Evolutionary conservation across 768 basidiomycete genomes (phyloP).

Genomic region (Termitomyces sp.): DNA sequence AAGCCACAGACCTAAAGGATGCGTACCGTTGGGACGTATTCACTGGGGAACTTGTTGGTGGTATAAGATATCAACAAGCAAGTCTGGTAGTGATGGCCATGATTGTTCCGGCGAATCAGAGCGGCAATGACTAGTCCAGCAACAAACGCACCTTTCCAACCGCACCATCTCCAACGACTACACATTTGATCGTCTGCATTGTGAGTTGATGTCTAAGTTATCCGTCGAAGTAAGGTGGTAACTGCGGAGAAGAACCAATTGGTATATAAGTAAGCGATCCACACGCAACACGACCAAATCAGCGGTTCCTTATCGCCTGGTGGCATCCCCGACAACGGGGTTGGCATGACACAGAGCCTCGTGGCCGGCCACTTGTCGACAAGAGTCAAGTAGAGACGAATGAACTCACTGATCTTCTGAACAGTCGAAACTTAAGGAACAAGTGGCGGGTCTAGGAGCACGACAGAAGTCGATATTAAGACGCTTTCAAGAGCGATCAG

Average conservation of each 20-base stretch:
- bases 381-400: constrained; percentile 7
- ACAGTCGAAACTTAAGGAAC: constrained; percentile 16
- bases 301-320: constrained; percentile 21
- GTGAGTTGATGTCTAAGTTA: constrained; percentile 16
- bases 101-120: constrained; percentile 4
- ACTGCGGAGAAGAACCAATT: constrained; percentile 5
- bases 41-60: constrained; percentile 97
- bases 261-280: constrained; percentile 16
- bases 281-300: constrained; percentile 8
- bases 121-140: background rate
- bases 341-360: constrained; percentile 35
- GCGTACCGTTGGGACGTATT: constrained; percentile 97
- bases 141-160: constrained; percentile 82
- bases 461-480: constrained; percentile 25
- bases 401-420: constrained; percentile 14
- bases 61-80: constrained; percentile 97
- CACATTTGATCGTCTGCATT: constrained; percentile 98
- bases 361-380: constrained; percentile 26
- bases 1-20: constrained; percentile 18
- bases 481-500: constrained; percentile 20
- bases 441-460: constrained; percentile 16
- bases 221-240: constrained; percentile 9
- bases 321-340: constrained; percentile 16
- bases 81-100: constrained; percentile 37
- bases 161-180: constrained; percentile 96